Evolutionary conservation across 345 rosid species (phyloP).

Genomic region (Kandelia obovata): DNA sequence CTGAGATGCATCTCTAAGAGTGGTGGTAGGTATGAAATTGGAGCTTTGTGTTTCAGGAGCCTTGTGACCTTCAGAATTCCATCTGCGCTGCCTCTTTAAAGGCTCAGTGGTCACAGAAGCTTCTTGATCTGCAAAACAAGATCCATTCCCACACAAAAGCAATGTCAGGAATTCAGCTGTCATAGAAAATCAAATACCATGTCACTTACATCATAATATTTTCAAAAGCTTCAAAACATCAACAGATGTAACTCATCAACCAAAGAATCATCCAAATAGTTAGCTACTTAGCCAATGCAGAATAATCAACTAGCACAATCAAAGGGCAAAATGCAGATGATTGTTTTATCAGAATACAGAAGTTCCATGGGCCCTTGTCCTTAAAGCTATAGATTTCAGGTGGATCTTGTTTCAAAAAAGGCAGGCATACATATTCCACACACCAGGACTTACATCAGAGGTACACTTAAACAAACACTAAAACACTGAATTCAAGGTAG

Average conservation of each 20-base stretch:
- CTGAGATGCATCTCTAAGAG: slow-evolving; percentile 46
- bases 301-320: too few species aligned
- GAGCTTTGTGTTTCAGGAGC: slow-evolving; percentile 55
- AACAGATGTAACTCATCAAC: neutral
- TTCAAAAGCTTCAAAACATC: neutral
- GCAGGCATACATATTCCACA: too few species aligned
- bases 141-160: neutral
- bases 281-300: too few species aligned
- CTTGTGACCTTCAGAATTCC: slow-evolving; percentile 73
- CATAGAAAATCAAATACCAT: neutral
- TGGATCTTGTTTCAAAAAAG: too few species aligned
- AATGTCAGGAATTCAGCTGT: neutral
- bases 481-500: too few species aligned
- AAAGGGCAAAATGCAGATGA: too few species aligned
- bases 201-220: neutral
- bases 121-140: slow-evolving; percentile 58
- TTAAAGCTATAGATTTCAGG: neutral
- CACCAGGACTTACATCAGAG: too few species aligned
- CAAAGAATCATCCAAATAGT: neutral
- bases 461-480: too few species aligned
- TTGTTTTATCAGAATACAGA: neutral
- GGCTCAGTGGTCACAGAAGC: slow-evolving; percentile 55
- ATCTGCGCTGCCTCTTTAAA: slow-evolving; percentile 76
- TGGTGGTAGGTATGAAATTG: slow-evolving; percentile 43
- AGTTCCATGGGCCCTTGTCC: neutral